These are phyloP conservation scores for Coemansia sp. DNA, from an alignment of 192 early-diverging fungal genomes.

Conservation along the genomic window DNA sequence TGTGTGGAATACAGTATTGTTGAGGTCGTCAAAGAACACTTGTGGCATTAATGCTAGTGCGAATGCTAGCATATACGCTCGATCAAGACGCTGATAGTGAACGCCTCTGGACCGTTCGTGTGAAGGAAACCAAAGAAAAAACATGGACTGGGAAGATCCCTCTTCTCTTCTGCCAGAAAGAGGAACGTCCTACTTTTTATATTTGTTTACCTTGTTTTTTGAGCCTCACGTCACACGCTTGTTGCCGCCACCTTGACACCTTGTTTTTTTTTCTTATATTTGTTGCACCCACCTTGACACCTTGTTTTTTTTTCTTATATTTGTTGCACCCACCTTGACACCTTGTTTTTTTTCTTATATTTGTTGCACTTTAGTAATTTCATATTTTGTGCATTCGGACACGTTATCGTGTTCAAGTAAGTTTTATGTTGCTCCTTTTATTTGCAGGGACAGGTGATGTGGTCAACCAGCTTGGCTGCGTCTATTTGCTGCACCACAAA, in stretches of 20 bases:
- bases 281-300: not conserved
- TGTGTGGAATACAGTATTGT: no score
- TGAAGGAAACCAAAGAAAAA: no score
- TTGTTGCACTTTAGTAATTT: not conserved
- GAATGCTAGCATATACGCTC: no score
- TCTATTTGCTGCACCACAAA: not conserved
- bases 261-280: not conserved
- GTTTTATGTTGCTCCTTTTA: not conserved
- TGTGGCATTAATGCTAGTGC: no score
- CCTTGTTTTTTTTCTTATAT: not conserved
- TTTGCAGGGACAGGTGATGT: not conserved
- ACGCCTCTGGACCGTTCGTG: no score
- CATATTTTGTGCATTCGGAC: constrained; percentile 1
- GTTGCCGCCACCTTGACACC: no score
- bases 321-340: no score
- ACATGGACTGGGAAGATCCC: no score
- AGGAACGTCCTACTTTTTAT: not conserved
- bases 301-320: not conserved
- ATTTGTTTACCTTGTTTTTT: not conserved
- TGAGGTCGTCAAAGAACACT: no score
- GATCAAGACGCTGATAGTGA: no score
- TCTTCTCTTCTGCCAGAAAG: no score
- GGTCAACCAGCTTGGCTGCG: not conserved
- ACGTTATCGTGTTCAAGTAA: not conserved
- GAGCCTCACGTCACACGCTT: not conserved